Base-by-base conservation (phyloP, 1,284 basidiomycete species). In the Phlebopus sp. region DNA sequence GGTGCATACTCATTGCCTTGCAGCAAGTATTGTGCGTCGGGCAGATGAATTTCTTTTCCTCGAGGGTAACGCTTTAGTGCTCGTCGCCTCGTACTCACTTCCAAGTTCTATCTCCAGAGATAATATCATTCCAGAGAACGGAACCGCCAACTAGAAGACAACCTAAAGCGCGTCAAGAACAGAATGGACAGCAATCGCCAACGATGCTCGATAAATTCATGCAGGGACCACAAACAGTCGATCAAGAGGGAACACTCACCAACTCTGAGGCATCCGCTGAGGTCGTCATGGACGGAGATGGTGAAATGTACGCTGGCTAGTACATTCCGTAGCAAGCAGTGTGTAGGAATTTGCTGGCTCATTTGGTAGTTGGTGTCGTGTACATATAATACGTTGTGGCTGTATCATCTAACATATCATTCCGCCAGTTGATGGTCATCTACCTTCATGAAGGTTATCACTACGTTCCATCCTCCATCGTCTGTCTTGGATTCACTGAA, bases 31-130 rank as follows among this genome's bases (percentile, higher is more conserved):
- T 14, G 79, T 82, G 19, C 74, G 82, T 50, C 79, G 76, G 55
- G 79, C 73, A 42, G 85, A 88, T 40, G 87, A 90, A 52, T 87
- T 85, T 55, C 60, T 84, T 41, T 90, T 90, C 58, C 74, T 90
- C 11, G 82, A 87, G 25, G 63, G 63, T 67, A 46, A 65, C 3
- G 63, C 18, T 14, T 6, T 17, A 25, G 15, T 52, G 10, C 18
- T 15, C 3, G 27, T 48, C 10, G n/a, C 35, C 15, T 38, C 38
- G 19, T 27, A 23, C 9, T 50, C 25, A 17, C 29, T 60, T 42
- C 51, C 47, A 17, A 14, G 21, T 14, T 21, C 31, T 47, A 25
- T 8, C 37, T 42, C 36, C 50, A 84, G 82, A 84, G 59, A 75
- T 82, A 42, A 72, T 84, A 30, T 74, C 75, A 35, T 79, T 72